Conservation (phyloP, 2,329 filamentous ascomycete species). For the Pleomassaria siparia region DNA sequence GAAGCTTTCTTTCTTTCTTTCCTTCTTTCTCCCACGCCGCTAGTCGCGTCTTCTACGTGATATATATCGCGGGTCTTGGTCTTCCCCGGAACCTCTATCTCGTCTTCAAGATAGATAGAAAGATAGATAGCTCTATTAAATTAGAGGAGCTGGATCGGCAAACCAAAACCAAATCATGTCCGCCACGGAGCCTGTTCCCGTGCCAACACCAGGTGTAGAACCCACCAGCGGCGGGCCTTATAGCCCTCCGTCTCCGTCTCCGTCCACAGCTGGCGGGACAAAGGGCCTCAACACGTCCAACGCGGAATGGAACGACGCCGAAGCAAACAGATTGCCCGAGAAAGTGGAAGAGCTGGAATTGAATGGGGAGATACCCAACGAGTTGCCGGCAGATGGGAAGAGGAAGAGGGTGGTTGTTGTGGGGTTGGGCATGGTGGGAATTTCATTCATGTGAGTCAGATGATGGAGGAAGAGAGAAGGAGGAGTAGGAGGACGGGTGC, state of each 20-base stretch:
- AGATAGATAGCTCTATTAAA: no score
- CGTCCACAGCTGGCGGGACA: constrained; percentile 23
- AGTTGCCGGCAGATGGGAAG: constrained; percentile 24
- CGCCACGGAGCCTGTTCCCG: constrained; percentile 22
- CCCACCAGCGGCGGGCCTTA: constrained; percentile 35
- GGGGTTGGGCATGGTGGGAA: constrained; percentile 88
- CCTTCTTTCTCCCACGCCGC: no score
- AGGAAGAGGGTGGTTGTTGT: constrained; percentile 77
- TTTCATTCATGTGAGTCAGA: constrained; percentile 76
- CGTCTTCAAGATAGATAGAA: no score
- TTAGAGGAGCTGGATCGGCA: no score
- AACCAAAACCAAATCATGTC: no score
- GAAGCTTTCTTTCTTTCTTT: no score
- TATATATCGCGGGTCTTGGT: no score
- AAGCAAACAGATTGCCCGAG: constrained; percentile 47
- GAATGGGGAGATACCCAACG: constrained; percentile 30
- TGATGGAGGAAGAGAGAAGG: constrained; percentile 65
- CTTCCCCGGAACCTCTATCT: no score
- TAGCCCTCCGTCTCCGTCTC: constrained; percentile 27
- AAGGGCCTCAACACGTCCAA: constrained; percentile 43
- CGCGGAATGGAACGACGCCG: constrained; percentile 49
- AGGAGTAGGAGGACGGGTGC: background rate
- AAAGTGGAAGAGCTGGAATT: constrained; percentile 15
- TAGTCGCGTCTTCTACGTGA: no score
- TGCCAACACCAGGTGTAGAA: constrained; percentile 37